Conservation (phyloP, 1,284 basidiomycete species). For the Tilletia indica region DNA sequence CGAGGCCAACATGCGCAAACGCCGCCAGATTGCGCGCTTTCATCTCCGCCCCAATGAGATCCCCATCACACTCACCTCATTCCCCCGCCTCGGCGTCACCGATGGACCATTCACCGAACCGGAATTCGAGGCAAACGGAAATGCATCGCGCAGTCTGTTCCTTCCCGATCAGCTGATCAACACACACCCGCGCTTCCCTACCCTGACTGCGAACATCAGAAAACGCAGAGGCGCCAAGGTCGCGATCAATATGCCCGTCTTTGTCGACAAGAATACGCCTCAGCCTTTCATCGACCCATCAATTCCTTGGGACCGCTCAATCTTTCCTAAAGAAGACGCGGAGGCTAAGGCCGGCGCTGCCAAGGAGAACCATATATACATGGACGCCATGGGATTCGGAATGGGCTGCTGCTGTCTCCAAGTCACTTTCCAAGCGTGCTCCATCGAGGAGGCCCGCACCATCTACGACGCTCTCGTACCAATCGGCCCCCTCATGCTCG, state of each 20-base stretch:
- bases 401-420: conserved; percentile 99
- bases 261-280: conserved; percentile 81
- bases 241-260: conserved; percentile 91
- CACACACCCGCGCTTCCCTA: conserved; percentile 96
- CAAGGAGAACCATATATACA: conserved; percentile 85
- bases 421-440: conserved; percentile 94
- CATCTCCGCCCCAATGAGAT: conserved; percentile 82
- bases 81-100: conserved; percentile 82
- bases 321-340: conserved; percentile 73
- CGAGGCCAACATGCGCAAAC: conserved; percentile 84
- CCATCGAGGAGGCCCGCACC: conserved; percentile 82
- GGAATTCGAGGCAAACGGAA: conserved; percentile 71
- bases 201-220: conserved; percentile 92
- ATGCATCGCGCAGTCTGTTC: conserved; percentile 86
- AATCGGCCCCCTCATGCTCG: conserved; percentile 91
- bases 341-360: conserved; percentile 87
- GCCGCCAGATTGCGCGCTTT: conserved; percentile 78
- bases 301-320: conserved; percentile 76
- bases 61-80: conserved; percentile 91
- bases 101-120: conserved; percentile 84
- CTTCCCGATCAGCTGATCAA: conserved; percentile 94
- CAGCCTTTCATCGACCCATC: conserved; percentile 84
- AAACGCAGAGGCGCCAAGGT: conserved; percentile 87
- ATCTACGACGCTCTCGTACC: conserved; percentile 94
- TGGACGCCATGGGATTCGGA: conserved; percentile 99